These are phyloP conservation scores for Penicillium coprophilum DNA, from an alignment of 495 filamentous ascomycete species.

Conservation along the genomic window DNA sequence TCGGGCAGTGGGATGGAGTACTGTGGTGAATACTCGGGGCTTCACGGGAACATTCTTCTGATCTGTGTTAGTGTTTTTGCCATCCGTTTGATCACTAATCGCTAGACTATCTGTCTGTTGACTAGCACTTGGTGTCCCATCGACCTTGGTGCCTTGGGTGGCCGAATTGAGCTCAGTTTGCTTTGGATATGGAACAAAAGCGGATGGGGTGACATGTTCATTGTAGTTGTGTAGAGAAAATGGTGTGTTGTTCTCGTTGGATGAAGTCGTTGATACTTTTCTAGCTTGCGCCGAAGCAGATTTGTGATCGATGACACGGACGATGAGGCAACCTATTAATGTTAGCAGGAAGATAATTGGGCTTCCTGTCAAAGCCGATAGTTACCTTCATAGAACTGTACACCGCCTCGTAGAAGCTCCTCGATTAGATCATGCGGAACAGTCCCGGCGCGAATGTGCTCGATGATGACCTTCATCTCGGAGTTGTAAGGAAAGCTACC, in stretches of 20 bases:
- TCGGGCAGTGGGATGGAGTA: constrained; percentile 80
- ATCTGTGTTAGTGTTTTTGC: constrained; percentile 49
- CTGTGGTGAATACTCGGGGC: constrained; percentile 69
- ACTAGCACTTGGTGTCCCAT: constrained; percentile 12
- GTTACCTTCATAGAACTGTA: constrained; percentile 87
- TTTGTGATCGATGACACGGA: constrained; percentile 84
- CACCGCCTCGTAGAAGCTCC: constrained; percentile 60
- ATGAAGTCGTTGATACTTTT: constrained; percentile 50
- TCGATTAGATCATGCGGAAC: constrained; percentile 75
- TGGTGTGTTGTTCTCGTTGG: constrained; percentile 62
- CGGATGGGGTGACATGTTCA: constrained; percentile 80
- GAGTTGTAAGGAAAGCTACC: constrained; percentile 88
- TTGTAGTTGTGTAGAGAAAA: constrained; percentile 93
- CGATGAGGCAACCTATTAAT: constrained; percentile 76
- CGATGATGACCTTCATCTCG: constrained; percentile 80
- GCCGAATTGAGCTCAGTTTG: constrained; percentile 51
- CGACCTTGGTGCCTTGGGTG: constrained; percentile 34
- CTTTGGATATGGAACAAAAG: constrained; percentile 77
- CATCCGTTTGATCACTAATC: constrained; percentile 41
- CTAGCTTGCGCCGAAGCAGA: constrained; percentile 57
- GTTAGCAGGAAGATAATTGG: constrained; percentile 1
- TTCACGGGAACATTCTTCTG: constrained; percentile 52
- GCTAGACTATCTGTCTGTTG: constrained; percentile 25
- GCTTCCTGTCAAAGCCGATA: constrained; percentile 1
- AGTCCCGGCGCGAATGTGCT: constrained; percentile 67